These are phyloP conservation scores for Carex myosuroides DNA, from an alignment of 176 grass and related monocot species.

Conservation along the genomic window DNA sequence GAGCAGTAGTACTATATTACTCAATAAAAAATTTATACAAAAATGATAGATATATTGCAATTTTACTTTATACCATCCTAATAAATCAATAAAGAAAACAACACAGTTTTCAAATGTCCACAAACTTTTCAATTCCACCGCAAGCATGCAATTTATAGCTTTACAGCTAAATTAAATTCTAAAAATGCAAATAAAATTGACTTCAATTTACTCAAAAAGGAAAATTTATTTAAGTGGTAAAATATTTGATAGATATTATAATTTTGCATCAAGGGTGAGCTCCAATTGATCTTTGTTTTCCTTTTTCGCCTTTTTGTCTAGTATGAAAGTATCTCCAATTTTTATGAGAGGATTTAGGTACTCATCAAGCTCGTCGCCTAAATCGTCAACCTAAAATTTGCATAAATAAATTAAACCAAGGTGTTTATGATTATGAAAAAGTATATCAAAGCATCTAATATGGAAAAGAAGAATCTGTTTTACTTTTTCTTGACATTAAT, in stretches of 20 bases:
- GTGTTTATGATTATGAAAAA: background rate
- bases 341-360: constrained; percentile 16
- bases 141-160: background rate
- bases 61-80: background rate
- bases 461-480: background rate
- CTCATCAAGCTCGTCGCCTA: constrained; percentile 9
- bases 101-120: background rate
- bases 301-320: background rate
- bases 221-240: background rate
- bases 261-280: constrained; percentile 19
- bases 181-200: background rate
- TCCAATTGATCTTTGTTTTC: background rate
- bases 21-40: background rate
- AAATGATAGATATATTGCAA: background rate
- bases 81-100: no score
- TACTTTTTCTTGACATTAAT: background rate
- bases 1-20: background rate
- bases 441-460: background rate
- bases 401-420: background rate
- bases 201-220: background rate
- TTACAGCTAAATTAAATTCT: background rate
- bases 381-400: constrained; percentile 19
- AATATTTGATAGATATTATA: constrained; percentile 11
- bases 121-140: background rate
- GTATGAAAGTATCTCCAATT: constrained; percentile 6